Base-by-base conservation (phyloP, 192 early-diverging fungal genomes). In the Lobulomyces angularis region DNA sequence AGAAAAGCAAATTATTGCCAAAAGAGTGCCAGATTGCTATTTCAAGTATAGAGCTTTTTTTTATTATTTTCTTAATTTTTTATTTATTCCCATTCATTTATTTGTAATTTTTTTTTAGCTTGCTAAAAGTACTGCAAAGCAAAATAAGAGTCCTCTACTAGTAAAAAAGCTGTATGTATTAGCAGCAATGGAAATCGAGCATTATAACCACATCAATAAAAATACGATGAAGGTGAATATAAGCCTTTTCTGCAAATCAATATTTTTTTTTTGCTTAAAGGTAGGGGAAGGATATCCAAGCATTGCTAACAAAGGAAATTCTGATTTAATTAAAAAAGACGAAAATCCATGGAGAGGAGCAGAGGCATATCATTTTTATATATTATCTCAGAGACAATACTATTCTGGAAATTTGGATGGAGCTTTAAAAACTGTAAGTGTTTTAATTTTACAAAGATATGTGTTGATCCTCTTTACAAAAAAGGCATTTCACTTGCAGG, bases 141-240 rank as follows among this genome's bases (percentile, higher is more conserved):
- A 50, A 2, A 39, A 54, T 14, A 53, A 58, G 27, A 62, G 47
- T 19, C 64, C 67, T 3, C 20, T 74, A 1, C 37, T 32, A 8
- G 52, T 67, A 26, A 77, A 77, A 48, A 71, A 77, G 47, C 49
- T 74, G 43, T 71, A 60, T 50, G 70, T 77, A 1, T 43, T 77
- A 9, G 74, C 66, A 1, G 74, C 74, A 1, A 51, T 77, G 3
- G 70, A 77, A 41, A 65, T 73, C 4, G 69, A 70, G 34, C 48
- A 67, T 16, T 71, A 71, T 46, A 61, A 73, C 32, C 52, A 56
- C 24, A 39, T 69, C 16, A 65, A 56, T 3, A 62, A 62, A 33
- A 22, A 41, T 2, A 45, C 26, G 8, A 55, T 45, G 44, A 37
- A 37, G 30, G 2, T n/a, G n/a, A n/a, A n/a, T n/a, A n/a, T n/a